Evolutionary conservation across 2,329 filamentous ascomycete species (phyloP).

Genomic region (Colletotrichum noveboracense): DNA sequence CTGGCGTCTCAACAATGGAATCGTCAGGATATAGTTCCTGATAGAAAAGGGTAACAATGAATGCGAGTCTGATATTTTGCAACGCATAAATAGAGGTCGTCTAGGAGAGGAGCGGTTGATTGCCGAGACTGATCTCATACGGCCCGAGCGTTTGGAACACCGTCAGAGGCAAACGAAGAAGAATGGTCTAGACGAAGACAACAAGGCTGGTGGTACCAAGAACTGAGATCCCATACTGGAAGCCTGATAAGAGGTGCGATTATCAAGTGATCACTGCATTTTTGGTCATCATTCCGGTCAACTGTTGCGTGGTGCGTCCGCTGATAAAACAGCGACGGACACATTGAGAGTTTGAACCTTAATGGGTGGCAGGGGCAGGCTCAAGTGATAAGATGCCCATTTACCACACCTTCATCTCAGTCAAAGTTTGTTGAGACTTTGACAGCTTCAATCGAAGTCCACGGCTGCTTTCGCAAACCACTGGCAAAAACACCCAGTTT

Average conservation of each 20-base stretch:
- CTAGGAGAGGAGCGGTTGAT: too few species aligned
- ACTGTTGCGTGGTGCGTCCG: fast-evolving
- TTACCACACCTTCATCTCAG: not conserved
- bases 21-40: too few species aligned
- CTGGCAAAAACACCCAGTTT: not conserved
- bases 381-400: too few species aligned
- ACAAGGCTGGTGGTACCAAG: not conserved
- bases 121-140: too few species aligned
- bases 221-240: fast-evolving
- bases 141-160: fast-evolving
- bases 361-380: not conserved
- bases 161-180: not conserved
- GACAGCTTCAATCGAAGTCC: fast-evolving
- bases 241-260: fast-evolving
- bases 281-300: not conserved
- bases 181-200: fast-evolving
- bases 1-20: too few species aligned
- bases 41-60: too few species aligned
- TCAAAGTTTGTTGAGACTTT: not conserved
- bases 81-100: too few species aligned
- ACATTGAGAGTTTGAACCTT: not conserved
- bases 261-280: fast-evolving
- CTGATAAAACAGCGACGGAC: not conserved
- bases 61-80: too few species aligned
- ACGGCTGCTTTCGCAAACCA: not conserved